Conservation (phyloP, 1,284 basidiomycete genomes). For the Macrocystidia cucumis region DNA sequence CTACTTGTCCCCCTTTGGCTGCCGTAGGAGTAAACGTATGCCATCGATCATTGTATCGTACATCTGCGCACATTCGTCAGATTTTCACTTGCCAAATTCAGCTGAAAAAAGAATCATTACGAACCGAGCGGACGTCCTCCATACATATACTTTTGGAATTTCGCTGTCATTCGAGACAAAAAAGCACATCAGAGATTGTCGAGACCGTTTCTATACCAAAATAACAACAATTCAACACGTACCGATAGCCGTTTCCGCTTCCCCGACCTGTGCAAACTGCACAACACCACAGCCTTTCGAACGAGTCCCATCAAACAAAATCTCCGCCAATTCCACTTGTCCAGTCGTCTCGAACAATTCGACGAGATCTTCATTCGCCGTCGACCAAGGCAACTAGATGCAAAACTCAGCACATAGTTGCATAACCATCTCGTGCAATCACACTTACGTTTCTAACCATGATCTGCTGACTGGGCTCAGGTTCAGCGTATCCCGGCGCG, state of each 20-base stretch:
- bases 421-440: conserved; percentile 1
- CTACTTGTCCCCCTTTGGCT: conserved; percentile 74
- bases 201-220: conserved; percentile 3
- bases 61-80: conserved; percentile 40
- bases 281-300: conserved; percentile 94
- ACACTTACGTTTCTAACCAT: conserved; percentile 91
- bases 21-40: conserved; percentile 83
- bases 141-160: conserved; percentile 90
- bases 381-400: conserved; percentile 90
- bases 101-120: conserved; percentile 15
- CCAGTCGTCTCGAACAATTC: conserved; percentile 98
- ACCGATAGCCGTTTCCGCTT: conserved; percentile 93
- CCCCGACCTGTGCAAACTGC: conserved; percentile 82
- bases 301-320: conserved; percentile 84
- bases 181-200: conserved; percentile 1
- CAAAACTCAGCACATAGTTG: conserved; percentile 2
- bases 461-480: conserved; percentile 92
- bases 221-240: conserved; percentile 14
- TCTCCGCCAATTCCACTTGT: conserved; percentile 89
- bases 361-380: conserved; percentile 97
- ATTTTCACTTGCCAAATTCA: conserved; percentile 4
- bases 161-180: conserved; percentile 38
- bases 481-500: conserved; percentile 31
- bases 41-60: conserved; percentile 89
- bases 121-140: conserved; percentile 81